Conservation (phyloP, 2,329 filamentous ascomycete species). For the Juglanconis juglandina region DNA sequence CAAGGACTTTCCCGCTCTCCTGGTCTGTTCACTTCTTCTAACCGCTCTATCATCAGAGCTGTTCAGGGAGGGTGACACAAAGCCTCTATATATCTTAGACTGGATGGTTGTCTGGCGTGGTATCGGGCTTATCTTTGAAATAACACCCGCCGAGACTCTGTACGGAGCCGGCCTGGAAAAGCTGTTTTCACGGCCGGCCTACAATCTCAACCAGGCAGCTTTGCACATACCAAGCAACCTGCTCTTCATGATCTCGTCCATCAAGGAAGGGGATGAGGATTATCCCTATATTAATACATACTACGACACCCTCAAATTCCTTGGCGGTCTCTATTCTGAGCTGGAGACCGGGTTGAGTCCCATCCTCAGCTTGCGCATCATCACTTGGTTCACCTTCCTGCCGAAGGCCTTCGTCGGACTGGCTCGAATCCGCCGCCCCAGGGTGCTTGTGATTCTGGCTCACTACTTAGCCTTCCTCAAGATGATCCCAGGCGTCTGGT, state of each 20-base stretch:
- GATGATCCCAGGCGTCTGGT: slow-evolving; percentile 41
- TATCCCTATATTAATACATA: slow-evolving; percentile 38
- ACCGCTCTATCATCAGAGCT: slow-evolving; percentile 47
- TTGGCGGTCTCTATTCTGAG: slow-evolving; percentile 51
- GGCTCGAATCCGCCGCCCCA: slow-evolving; percentile 38
- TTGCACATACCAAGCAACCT: slow-evolving; percentile 44
- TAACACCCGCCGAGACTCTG: slow-evolving; percentile 31
- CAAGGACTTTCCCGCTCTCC: slow-evolving; percentile 45
- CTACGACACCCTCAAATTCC: slow-evolving; percentile 43
- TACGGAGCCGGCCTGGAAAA: slow-evolving; percentile 41
- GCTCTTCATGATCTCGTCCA: slow-evolving; percentile 46
- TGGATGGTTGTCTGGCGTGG: slow-evolving; percentile 57
- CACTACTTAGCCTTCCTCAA: slow-evolving; percentile 52
- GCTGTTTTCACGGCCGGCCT: slow-evolving; percentile 47
- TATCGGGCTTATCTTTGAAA: slow-evolving; percentile 46
- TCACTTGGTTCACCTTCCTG: slow-evolving; percentile 52
- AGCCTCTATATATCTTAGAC: slow-evolving; percentile 49
- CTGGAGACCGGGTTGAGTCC: slow-evolving; percentile 42
- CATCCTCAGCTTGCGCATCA: slow-evolving; percentile 46
- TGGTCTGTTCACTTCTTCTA: slow-evolving; percentile 50
- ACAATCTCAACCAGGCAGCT: slow-evolving; percentile 42
- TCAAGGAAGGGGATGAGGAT: slow-evolving; percentile 41
- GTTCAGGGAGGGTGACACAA: slow-evolving; percentile 45
- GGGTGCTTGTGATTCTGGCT: slow-evolving; percentile 49
- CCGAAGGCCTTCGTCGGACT: slow-evolving; percentile 43